phyloP scores from a whole-genome alignment of 495 filamentous ascomycete genomes.

The Xylaria curta region DNA sequence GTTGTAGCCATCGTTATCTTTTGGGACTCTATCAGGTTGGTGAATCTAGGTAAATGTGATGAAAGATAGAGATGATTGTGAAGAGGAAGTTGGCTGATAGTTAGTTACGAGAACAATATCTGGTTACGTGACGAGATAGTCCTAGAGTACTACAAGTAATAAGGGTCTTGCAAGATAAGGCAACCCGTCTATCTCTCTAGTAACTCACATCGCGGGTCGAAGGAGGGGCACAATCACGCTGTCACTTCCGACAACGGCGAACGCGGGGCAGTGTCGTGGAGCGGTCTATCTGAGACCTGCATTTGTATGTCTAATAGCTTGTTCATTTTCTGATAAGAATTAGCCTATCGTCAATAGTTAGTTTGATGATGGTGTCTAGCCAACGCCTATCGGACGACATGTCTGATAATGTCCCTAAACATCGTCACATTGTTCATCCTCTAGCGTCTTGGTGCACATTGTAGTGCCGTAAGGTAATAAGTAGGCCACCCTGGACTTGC shows the following conservation, averaged over 20 bases:
- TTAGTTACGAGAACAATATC: neutral
- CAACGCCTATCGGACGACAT: neutral
- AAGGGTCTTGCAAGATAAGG: slow-evolving; percentile 17
- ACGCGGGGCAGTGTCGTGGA: slow-evolving; percentile 15
- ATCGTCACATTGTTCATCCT: neutral
- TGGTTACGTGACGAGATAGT: neutral
- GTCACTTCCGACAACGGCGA: slow-evolving; percentile 27
- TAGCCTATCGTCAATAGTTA: neutral
- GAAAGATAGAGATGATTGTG: neutral
- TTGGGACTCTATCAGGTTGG: neutral
- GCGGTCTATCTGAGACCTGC: neutral
- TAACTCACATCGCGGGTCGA: neutral
- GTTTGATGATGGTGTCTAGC: neutral
- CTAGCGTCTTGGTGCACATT: neutral
- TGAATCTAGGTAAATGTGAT: neutral
- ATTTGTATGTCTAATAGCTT: slow-evolving; percentile 2
- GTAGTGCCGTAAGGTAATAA: neutral
- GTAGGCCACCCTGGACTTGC: neutral
- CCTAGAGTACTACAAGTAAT: neutral
- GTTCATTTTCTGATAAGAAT: slow-evolving; percentile 5
- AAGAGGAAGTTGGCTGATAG: neutral
- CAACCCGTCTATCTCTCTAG: neutral
- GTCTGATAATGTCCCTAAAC: neutral
- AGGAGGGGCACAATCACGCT: slow-evolving; percentile 17
- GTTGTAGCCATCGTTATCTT: slow-evolving; percentile 35